Conservation (phyloP, 306 rosid species). For the Ochetophila trinervis region DNA sequence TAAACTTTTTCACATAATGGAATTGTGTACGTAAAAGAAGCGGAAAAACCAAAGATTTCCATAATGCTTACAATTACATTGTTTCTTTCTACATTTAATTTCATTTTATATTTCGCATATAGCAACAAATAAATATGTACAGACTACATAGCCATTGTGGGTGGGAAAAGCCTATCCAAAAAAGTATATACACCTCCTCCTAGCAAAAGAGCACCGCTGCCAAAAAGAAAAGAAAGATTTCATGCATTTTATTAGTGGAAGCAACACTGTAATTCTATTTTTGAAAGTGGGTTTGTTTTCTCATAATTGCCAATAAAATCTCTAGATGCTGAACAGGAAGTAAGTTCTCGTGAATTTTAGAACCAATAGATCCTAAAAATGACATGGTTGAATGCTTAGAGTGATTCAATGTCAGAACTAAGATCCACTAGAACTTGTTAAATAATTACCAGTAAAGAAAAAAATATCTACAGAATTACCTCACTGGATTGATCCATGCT, state of each 20-base stretch:
- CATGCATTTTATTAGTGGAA: neutral
- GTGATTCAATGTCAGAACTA: neutral
- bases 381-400: neutral
- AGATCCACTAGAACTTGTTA: neutral
- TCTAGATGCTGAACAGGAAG: neutral
- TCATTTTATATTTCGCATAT: neutral
- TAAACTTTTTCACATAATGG: too few relatives aligned
- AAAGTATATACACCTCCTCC: constrained; percentile 88
- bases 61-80: neutral
- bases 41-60: neutral
- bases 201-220: constrained; percentile 82
- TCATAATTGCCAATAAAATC: too few relatives aligned
- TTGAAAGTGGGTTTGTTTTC: too few relatives aligned
- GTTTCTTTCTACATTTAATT: neutral
- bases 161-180: constrained; percentile 84
- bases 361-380: neutral
- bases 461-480: constrained; percentile 36
- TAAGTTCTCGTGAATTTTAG: neutral
- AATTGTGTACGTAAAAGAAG: too few relatives aligned
- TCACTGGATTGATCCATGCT: constrained; percentile 86
- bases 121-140: constrained; percentile 2
- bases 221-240: constrained; percentile 2
- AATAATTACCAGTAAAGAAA: neutral
- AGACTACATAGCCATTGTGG: constrained; percentile 68
- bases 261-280: neutral